Base-by-base conservation (phyloP, 805 yeast species). In the Saccharomycopsis guyanensis region DNA sequence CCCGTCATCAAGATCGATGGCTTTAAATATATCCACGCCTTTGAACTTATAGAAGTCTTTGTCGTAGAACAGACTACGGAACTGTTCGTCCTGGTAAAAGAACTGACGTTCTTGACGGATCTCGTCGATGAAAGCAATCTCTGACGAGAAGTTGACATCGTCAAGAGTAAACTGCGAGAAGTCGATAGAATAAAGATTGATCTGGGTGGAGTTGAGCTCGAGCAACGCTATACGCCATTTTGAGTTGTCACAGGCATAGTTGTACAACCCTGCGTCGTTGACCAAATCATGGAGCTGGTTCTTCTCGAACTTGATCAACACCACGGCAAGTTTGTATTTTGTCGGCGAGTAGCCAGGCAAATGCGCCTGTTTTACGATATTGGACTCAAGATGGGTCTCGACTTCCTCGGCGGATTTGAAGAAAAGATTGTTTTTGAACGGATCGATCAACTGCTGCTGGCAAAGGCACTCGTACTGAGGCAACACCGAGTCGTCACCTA, bases 141-240 rank as follows among this genome's bases (percentile, higher is more conserved):
- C 33, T 23, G 35, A 35, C 7, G 10, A 4, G 20, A n/a, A 40
- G 33, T 35, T 44, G 13, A 48, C 13, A 10, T 44, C 49, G 12
- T 31, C 13, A 3, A 3, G 20, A 22, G 15, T 16, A 27, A 49
- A 49, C 16, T 51, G 40, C 29, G 24, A 16, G 10, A 40, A 25
- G 27, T 47, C 38, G 2, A 51, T 15, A 4, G 42, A 19, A 31
- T 51, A 51, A 6, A 51, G 22, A 33, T 45, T 51, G 15, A 51
- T 15, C 35, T 48, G 45, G 7, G 54, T 51, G 13, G 39, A 27
- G 35, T 51, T 51, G 5, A 51, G 38, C 25, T 51, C 54, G n/a
- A 51, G n/a, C 10, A 51, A 12, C 22, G 40, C 46, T 7, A 43
- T 18, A 22, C 39, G 16, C 52, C 52, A 51, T 24, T 51, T 40